Percentiles rank a stretch among this genome's conserved stretches.
phyloP scores from a whole-genome alignment of 2,329 filamentous ascomycete genomes.

The Phialophora macrospora region DNA sequence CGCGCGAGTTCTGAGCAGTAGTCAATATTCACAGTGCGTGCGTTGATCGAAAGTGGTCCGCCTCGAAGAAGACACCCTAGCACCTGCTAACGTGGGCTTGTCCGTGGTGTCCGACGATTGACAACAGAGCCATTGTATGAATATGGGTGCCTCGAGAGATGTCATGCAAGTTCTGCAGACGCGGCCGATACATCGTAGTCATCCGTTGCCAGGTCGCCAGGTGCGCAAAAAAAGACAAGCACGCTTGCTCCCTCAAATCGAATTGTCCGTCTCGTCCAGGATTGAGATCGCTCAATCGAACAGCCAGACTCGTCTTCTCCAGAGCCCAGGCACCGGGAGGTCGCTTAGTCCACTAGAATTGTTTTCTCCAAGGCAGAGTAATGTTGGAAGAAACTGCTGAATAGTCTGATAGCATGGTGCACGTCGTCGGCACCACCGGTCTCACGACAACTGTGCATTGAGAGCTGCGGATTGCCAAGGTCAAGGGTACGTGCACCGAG shows the following conservation, averaged over 20 bases:
- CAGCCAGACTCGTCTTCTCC: constrained; percentile 57
- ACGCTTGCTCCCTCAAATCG: neutral
- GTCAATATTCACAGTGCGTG: neutral
- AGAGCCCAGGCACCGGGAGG: constrained; percentile 59
- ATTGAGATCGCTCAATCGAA: neutral
- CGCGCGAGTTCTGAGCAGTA: neutral
- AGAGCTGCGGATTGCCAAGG: constrained; percentile 89
- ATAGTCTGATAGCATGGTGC: constrained; percentile 80
- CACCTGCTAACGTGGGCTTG: neutral
- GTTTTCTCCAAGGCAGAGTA: constrained; percentile 82
- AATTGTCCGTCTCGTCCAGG: too few relatives aligned
- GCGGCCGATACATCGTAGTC: too few relatives aligned
- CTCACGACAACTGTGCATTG: constrained; percentile 97
- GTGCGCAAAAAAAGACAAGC: neutral
- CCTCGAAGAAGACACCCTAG: neutral
- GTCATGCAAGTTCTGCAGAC: neutral
- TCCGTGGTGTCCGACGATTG: neutral
- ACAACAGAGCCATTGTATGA: neutral
- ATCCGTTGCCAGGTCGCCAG: too few relatives aligned
- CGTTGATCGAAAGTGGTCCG: neutral
- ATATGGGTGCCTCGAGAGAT: neutral
- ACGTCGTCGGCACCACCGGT: constrained; percentile 88
- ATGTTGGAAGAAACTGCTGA: constrained; percentile 82
- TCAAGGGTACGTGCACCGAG: constrained; percentile 89
- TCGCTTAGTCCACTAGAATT: constrained; percentile 76